Base-by-base conservation (phyloP, 768 basidiomycete species). In the Suillus clintonianus region DNA sequence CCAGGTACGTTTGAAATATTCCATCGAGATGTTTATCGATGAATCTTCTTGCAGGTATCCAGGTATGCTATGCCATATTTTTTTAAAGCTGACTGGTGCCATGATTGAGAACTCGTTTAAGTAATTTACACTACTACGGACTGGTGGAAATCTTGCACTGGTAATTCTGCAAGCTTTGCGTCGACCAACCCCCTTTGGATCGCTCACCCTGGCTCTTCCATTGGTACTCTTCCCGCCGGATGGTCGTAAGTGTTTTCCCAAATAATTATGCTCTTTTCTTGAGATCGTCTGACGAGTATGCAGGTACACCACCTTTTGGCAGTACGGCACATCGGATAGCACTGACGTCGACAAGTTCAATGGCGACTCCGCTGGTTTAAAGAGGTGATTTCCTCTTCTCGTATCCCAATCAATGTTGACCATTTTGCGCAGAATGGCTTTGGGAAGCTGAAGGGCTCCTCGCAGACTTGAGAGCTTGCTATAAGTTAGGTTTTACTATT, bases 71-170 rank as follows among this genome's bases (percentile, higher is more conserved):
- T 41, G 27, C 19, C 4, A 34, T 27, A 34, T 32, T 50, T 53
- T 53, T 45, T 36, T 15, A 34, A 34, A 19, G 2, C 30, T 2
- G 11, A 1, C 34, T 2, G 11, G 22, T 43, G 9, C 30, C 24
- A 13, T 61, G 32, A 22, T 51, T 47, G 32, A 24, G 17, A 51
- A 0, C 42, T 22, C 8, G 19, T 15, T 50, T 34, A 39, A 73
- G 77, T 77, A 45, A 78, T 79, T 58, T 80, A 79, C 65, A 77
- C 76, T 14, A 78, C 75, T 3, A 78, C 75, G 17, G 67, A 70
- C 61, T 79, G 76, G 78, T 80, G 79, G 79, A 74, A 57, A 37
- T 68, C 68, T 4, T 80, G 79, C 71, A 80, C 79, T 3, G 74
- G 76, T 19, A 76, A 77, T 65, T 78, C 71, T 58, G 67, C 74